A percentile compares a stretch with the other conserved stretches of the same genome.
Evolutionary conservation across 805 yeast species (phyloP).

Genomic region (Saturnispora serradocipensis): DNA sequence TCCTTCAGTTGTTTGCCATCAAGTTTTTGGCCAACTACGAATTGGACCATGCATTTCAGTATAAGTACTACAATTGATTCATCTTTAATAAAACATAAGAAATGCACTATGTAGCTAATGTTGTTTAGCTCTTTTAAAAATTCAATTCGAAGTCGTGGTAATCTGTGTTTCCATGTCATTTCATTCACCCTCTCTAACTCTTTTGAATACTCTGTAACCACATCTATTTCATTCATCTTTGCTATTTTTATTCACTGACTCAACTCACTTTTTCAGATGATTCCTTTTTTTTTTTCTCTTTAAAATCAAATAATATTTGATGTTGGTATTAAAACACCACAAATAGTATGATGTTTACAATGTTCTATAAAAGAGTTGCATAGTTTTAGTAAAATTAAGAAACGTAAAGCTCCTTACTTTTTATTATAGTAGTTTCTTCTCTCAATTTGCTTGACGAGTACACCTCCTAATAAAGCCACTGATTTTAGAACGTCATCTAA

Average conservation of each 20-base stretch:
- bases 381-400: background rate
- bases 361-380: background rate
- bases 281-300: background rate
- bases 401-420: background rate
- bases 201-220: background rate
- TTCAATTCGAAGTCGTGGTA: background rate
- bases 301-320: background rate
- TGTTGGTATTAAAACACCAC: background rate
- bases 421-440: background rate
- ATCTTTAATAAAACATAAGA: constrained; percentile 9
- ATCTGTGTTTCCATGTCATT: background rate
- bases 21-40: background rate
- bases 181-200: background rate
- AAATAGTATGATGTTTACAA: background rate
- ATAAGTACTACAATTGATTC: constrained; percentile 8
- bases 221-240: background rate
- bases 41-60: constrained; percentile 1
- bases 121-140: background rate
- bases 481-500: constrained; percentile 11
- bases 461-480: constrained; percentile 45
- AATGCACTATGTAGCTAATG: constrained; percentile 5
- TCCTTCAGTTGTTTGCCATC: background rate
- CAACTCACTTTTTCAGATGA: background rate
- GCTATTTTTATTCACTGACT: background rate
- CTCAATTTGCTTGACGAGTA: constrained; percentile 31